phyloP scores from a whole-genome alignment of 805 yeast species.

The Maudiozyma bulderi region DNA sequence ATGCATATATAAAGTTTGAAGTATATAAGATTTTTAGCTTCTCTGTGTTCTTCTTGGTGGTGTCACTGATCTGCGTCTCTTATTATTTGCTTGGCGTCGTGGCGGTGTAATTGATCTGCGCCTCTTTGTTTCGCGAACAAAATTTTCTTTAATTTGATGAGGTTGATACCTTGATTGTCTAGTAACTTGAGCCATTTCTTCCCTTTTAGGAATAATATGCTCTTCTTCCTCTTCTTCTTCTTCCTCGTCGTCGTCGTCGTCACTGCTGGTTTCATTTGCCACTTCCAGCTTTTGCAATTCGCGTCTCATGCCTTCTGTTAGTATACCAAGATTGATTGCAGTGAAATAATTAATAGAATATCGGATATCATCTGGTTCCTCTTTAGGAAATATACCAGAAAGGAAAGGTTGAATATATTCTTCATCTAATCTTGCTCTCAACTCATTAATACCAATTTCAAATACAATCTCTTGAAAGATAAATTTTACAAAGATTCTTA shows the following conservation, averaged over 20 bases:
- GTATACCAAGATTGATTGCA: constrained; percentile 77
- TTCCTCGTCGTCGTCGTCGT: constrained; percentile 10
- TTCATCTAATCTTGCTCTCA: constrained; percentile 44
- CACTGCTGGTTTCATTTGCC: constrained; percentile 6
- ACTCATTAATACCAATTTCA: constrained; percentile 53
- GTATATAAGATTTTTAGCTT: not conserved
- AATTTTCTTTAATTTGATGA: not conserved
- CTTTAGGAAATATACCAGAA: constrained; percentile 55
- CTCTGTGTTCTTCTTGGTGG: constrained; percentile 9
- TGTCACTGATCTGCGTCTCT: constrained; percentile 9
- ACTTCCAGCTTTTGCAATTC: constrained; percentile 29
- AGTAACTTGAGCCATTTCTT: constrained; percentile 8
- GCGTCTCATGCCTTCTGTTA: constrained; percentile 77
- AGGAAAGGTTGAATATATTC: constrained; percentile 40
- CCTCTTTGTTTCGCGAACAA: not conserved
- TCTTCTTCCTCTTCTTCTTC: constrained; percentile 7
- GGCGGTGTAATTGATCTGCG: constrained; percentile 12
- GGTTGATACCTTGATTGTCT: constrained; percentile 1
- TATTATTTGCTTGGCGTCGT: constrained; percentile 5
- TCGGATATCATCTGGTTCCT: constrained; percentile 44
- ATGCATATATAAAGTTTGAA: not conserved
- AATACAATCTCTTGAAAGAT: constrained; percentile 69
- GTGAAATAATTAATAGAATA: constrained; percentile 88
- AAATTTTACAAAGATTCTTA: constrained; percentile 72
- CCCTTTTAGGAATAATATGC: not conserved